A percentile compares a stretch with the other conserved stretches of the same genome.
Conservation (phyloP, 2,329 filamentous ascomycete species). For the Xylariales sp. region DNA sequence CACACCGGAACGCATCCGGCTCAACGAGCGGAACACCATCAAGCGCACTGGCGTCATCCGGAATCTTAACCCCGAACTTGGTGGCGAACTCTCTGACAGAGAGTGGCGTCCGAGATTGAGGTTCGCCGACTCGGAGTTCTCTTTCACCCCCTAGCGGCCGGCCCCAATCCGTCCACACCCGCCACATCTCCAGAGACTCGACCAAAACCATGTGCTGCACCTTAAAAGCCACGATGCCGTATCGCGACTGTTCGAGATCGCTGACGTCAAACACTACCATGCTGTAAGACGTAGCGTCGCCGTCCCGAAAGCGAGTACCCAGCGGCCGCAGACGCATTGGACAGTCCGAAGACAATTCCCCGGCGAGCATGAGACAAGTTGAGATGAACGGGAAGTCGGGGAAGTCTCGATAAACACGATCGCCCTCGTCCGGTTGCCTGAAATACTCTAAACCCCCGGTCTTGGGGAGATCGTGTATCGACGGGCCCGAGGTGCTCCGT, state of each 20-base stretch:
- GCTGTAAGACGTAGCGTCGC: neutral
- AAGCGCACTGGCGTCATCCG: neutral
- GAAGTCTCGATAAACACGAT: neutral
- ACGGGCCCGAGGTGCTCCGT: too few species aligned
- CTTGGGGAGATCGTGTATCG: constrained; percentile 10
- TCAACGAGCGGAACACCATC: neutral
- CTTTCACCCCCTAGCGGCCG: neutral
- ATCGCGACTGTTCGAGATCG: neutral
- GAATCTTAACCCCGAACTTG: neutral
- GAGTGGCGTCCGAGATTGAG: constrained; percentile 9
- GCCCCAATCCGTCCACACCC: neutral
- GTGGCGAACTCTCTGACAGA: neutral
- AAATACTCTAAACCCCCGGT: neutral
- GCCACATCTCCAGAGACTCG: neutral
- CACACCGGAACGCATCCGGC: neutral
- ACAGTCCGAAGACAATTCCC: neutral
- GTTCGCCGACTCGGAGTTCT: neutral
- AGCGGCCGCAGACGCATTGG: neutral
- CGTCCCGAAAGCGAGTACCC: constrained; percentile 3
- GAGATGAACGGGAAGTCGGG: constrained; percentile 10
- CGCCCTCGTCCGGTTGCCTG: neutral
- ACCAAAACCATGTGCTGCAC: constrained; percentile 3
- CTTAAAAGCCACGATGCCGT: constrained; percentile 15
- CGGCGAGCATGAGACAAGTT: neutral
- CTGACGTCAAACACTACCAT: constrained; percentile 24